Conservation (phyloP, 441 rosid genomes). For the Raphanus hybrid region DNA sequence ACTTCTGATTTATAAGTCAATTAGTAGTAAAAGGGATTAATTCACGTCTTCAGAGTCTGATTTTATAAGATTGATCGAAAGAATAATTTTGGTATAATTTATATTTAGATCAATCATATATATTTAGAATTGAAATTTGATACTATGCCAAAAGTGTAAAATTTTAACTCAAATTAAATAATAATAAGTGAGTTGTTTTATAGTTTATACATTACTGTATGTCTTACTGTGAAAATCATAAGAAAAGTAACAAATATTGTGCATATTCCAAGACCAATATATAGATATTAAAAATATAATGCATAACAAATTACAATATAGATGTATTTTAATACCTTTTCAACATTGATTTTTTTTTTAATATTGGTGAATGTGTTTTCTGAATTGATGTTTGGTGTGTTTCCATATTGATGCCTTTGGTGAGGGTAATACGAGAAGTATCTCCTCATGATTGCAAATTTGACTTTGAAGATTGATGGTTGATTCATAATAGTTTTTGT, state of each 20-base stretch:
- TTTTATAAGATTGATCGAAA: not conserved
- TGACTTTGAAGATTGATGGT: slow-evolving; percentile 34
- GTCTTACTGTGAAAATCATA: not conserved
- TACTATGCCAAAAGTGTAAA: not conserved
- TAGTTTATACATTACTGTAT: not conserved
- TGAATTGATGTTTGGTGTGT: slow-evolving; percentile 34
- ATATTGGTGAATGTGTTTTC: slow-evolving; percentile 30
- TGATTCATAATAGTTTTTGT: slow-evolving; percentile 23
- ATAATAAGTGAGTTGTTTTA: not conserved
- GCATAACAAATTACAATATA: not conserved
- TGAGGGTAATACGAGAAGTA: slow-evolving; percentile 27
- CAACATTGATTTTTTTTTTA: not conserved
- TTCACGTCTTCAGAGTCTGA: not conserved
- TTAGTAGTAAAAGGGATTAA: not conserved
- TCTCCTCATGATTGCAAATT: slow-evolving; percentile 31
- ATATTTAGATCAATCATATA: not conserved
- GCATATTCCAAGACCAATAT: not conserved
- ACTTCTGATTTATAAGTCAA: not conserved
- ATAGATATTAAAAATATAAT: not conserved
- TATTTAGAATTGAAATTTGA: not conserved
- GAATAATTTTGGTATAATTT: not conserved
- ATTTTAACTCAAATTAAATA: not conserved
- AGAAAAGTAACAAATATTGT: not conserved
- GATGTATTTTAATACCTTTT: not conserved
- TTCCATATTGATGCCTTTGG: slow-evolving; percentile 37